These are phyloP conservation scores for Leishmania arabica DNA, from an alignment of 208 protist species.

Conservation along the genomic window DNA sequence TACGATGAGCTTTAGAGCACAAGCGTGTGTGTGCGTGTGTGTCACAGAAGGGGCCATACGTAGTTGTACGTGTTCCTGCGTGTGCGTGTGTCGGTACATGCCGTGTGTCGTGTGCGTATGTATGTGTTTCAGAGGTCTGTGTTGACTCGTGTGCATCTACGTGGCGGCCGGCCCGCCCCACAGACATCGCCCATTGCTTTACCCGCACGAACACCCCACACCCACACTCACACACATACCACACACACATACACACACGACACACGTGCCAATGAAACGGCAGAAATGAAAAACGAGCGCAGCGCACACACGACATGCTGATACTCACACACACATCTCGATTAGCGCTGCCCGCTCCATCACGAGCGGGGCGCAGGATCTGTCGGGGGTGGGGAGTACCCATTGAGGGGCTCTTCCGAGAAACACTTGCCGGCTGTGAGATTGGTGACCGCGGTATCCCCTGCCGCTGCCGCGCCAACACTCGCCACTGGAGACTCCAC, in stretches of 20 bases:
- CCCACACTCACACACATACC: no score
- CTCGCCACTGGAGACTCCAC: not conserved
- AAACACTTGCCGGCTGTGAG: not conserved
- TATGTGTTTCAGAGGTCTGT: not conserved
- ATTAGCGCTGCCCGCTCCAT: not conserved
- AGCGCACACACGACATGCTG: not conserved
- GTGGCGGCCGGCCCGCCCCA: no score
- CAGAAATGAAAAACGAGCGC: not conserved
- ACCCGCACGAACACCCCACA: no score
- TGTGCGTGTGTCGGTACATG: not conserved
- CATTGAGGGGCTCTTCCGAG: not conserved
- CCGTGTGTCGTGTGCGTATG: slow-evolving; percentile 6
- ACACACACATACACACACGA: not conserved
- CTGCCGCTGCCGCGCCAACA: not conserved
- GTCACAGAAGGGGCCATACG: not conserved
- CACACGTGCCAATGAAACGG: not conserved
- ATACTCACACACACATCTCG: not conserved
- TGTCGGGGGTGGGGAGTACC: not conserved
- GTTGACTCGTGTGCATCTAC: not conserved
- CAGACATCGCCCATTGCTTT: no score
- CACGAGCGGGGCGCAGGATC: not conserved
- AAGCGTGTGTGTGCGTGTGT: not conserved
- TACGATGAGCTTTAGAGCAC: not conserved
- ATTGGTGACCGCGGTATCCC: not conserved
- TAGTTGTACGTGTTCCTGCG: not conserved